Evolutionary conservation across 176 grass and related monocot species (phyloP).

Genomic region (Rhynchospora tenuis): DNA sequence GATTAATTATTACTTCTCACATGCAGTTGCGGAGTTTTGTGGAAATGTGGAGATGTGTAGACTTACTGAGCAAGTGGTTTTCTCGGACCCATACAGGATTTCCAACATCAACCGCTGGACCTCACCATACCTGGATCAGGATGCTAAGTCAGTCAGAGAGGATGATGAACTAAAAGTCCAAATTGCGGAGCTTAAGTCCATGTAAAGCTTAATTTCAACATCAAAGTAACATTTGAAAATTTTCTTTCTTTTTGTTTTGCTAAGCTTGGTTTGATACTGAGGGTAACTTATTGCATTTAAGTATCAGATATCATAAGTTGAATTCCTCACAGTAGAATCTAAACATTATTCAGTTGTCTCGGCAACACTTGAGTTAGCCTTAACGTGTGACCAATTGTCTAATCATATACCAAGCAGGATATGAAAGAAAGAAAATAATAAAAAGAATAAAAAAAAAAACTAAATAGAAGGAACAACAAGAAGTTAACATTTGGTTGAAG

Average conservation of each 20-base stretch:
- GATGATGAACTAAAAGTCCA: constrained; percentile 68
- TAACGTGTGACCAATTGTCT: background rate
- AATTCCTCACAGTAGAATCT: background rate
- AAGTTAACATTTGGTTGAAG: background rate
- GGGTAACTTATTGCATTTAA: background rate
- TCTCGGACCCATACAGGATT: constrained; percentile 81
- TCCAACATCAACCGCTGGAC: constrained; percentile 71
- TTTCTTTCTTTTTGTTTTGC: background rate
- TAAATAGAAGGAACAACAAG: background rate
- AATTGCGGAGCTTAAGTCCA: constrained; percentile 64
- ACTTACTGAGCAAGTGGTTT: constrained; percentile 85
- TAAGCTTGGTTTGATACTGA: background rate
- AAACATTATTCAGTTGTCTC: background rate
- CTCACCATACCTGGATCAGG: constrained; percentile 65
- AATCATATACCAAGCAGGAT: background rate
- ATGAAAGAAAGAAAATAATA: background rate
- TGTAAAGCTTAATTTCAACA: constrained; percentile 26
- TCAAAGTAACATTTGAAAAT: background rate
- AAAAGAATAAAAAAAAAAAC: background rate
- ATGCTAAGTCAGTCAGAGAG: constrained; percentile 53
- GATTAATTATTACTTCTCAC: background rate
- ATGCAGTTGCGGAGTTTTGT: constrained; percentile 81
- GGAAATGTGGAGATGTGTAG: constrained; percentile 84
- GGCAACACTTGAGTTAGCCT: background rate
- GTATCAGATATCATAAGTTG: background rate